Conservation (phyloP, 805 yeast species). For the Lipomyces orientalis region DNA sequence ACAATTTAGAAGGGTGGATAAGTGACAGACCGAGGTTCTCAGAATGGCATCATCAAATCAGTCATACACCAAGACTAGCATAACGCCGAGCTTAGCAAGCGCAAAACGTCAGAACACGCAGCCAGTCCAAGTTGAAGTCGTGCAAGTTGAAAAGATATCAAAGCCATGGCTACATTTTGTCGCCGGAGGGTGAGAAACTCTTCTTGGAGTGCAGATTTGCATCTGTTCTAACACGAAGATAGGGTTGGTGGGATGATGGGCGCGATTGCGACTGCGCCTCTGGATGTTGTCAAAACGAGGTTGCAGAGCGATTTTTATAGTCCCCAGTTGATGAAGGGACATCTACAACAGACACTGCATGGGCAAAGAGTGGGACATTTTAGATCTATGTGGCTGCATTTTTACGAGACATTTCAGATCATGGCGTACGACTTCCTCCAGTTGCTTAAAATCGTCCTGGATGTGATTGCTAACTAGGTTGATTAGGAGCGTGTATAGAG, state of each 20-base stretch:
- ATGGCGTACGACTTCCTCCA: constrained; percentile 44
- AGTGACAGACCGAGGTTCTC: not conserved
- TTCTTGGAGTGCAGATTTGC: not conserved
- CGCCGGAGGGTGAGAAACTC: constrained; percentile 49
- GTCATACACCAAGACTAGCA: not conserved
- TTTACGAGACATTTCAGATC: constrained; percentile 79
- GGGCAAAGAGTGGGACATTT: constrained; percentile 41
- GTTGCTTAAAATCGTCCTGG: not conserved
- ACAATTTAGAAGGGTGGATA: not conserved
- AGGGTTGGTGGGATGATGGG: constrained; percentile 95
- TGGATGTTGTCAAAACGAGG: constrained; percentile 93
- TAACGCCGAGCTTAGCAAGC: not conserved
- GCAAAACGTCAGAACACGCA: not conserved
- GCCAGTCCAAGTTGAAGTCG: not conserved
- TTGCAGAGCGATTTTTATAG: constrained; percentile 83
- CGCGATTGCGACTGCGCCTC: constrained; percentile 89
- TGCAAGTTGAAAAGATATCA: constrained; percentile 26
- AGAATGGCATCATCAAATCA: not conserved
- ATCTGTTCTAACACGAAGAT: not conserved
- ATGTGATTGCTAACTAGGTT: not conserved
- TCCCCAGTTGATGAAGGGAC: constrained; percentile 26
- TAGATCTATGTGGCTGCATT: constrained; percentile 67
- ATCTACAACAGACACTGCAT: constrained; percentile 20
- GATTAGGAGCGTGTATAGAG: constrained; percentile 60
- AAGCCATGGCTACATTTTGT: constrained; percentile 56